phyloP scores from a whole-genome alignment of 2,329 filamentous ascomycete genomes.

The Aspergillus ustus region DNA sequence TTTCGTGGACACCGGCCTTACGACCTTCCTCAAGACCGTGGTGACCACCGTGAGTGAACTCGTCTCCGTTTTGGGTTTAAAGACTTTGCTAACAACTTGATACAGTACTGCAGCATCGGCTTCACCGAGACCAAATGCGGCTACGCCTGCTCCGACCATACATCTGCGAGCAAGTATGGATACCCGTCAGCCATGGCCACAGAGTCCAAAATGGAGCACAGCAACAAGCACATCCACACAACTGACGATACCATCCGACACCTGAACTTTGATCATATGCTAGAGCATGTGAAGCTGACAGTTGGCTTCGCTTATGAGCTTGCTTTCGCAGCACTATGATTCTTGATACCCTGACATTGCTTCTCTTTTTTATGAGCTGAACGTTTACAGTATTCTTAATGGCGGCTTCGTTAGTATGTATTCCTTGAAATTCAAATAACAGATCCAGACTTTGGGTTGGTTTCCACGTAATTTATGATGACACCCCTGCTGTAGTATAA shows the following conservation, averaged over 20 bases:
- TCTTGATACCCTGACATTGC: constrained; percentile 1
- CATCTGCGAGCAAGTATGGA: constrained; percentile 68
- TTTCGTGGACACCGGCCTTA: constrained; percentile 81
- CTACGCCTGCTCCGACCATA: constrained; percentile 77
- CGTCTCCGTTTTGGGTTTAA: not conserved
- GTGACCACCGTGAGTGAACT: constrained; percentile 65
- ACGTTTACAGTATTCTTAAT: constrained; percentile 11
- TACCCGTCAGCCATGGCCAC: constrained; percentile 70
- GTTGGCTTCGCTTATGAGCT: constrained; percentile 83
- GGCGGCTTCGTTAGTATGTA: not conserved
- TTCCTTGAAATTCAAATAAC: not conserved
- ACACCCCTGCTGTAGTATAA: no score
- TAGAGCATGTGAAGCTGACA: constrained; percentile 85
- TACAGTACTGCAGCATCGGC: constrained; percentile 82
- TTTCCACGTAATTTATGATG: no score
- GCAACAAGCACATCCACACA: constrained; percentile 73
- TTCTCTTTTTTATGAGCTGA: constrained; percentile 8
- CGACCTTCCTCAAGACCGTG: constrained; percentile 86
- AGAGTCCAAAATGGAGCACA: constrained; percentile 63
- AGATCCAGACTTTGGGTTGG: not conserved
- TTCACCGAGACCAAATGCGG: constrained; percentile 88
- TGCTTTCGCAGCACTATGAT: constrained; percentile 71
- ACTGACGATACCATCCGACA: constrained; percentile 73
- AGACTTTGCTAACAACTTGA: constrained; percentile 17
- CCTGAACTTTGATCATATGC: constrained; percentile 85